Base-by-base conservation (phyloP, 1,139 yeast species). In the Pichia terricola region DNA sequence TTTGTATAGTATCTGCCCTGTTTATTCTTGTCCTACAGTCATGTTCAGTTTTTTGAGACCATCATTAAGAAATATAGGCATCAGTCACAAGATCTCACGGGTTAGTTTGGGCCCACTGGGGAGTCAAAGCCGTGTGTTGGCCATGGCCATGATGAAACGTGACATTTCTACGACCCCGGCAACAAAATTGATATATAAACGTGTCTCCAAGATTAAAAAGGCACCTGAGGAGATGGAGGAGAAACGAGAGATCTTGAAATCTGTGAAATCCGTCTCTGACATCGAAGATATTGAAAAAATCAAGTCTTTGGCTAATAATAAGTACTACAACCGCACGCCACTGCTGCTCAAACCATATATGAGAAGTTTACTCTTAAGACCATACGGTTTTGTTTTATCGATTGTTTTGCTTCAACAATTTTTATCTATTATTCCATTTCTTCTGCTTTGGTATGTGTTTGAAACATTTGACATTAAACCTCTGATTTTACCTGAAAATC, bases 361-460 rank as follows among this genome's bases (percentile, higher is more conserved):
- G 54, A 51, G 53, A 37, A 50, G 55, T 5, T 45, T 61, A 38
- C 41, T 60, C 41, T 38, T 53, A 4, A 49, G 62, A 39, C 66
- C 66, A 1, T 40, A 57, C 30, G 62, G 58, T 6, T 62, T 62
- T 41, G 57, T 62, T 1, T 31, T 61, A 4, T 72, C 95, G 3
- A 86, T 89, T 55, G 61, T 85, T 9, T 64, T 88, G 2, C 67
- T 89, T n/a, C 97, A 89, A 58, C 96, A 89, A 59, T 54, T 86
- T 38, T 75, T 95, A 0, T 96, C 96, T 2, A 72, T 89, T 4
- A 73, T 79, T 5, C 96, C 96, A 1, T 70, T 89, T 41, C 66
- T 86, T 32, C 79, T 79, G 0, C 58, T 88, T 2, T 87, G 96
- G 95, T 84, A 79, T 56, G 52, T 72, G 1, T 75, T 86, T 53